These are phyloP conservation scores for Pseudonectria foliicola DNA, from an alignment of 2,329 filamentous ascomycete species.

Conservation along the genomic window DNA sequence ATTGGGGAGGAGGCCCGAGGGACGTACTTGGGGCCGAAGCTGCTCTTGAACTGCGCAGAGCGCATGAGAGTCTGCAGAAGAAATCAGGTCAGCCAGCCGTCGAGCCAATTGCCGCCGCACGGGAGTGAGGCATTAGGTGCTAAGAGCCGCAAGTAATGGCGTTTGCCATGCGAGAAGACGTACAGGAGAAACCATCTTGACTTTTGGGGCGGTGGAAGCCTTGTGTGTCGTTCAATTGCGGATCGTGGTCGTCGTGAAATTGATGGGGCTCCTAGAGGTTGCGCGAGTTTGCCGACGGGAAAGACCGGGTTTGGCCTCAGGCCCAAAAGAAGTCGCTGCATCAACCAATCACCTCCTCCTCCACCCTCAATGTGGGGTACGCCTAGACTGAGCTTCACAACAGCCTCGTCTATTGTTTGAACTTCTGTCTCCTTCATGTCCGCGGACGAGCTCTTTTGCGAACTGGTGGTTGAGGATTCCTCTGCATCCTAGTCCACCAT, in stretches of 20 bases:
- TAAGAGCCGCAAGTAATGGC: neutral
- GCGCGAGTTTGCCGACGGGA: conserved; percentile 30
- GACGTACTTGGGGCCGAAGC: conserved; percentile 59
- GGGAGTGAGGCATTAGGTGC: too few species aligned
- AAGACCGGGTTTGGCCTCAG: conserved; percentile 28
- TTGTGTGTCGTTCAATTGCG: conserved; percentile 31
- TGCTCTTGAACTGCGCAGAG: conserved; percentile 50
- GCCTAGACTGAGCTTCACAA: conserved; percentile 15
- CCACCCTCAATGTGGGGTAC: neutral
- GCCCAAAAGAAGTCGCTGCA: conserved; percentile 13
- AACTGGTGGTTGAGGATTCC: neutral
- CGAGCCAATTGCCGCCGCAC: conserved; percentile 6
- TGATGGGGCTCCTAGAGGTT: conserved; percentile 17
- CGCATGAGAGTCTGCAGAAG: conserved; percentile 38
- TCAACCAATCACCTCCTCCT: conserved; percentile 7
- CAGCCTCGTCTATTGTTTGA: conserved; percentile 6
- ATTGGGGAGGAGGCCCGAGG: neutral
- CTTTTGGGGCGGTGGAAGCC: conserved; percentile 23
- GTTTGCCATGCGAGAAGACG: conserved; percentile 10
- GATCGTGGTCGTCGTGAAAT: conserved; percentile 22
- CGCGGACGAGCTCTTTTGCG: neutral
- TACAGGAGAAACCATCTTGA: conserved; percentile 37
- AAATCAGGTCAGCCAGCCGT: conserved; percentile 24
- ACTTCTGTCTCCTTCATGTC: neutral
- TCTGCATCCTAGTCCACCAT: conserved; percentile 35